These are phyloP conservation scores for Exophiala oligosperma DNA, from an alignment of 2,329 filamentous ascomycete genomes.

Conservation along the genomic window DNA sequence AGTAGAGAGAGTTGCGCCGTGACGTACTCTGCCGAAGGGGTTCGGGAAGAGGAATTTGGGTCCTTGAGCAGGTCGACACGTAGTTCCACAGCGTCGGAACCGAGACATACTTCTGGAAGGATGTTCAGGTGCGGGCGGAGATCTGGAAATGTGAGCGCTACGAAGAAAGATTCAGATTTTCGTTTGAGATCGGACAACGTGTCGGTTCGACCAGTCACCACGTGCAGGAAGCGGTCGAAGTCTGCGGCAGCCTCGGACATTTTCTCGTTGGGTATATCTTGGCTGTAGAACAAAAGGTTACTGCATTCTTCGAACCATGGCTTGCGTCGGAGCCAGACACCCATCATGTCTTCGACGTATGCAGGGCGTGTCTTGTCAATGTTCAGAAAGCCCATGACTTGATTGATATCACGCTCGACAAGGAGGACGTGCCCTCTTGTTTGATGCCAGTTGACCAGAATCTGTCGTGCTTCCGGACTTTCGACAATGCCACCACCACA, in stretches of 20 bases:
- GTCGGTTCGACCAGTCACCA: constrained; percentile 64
- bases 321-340: constrained; percentile 84
- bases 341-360: constrained; percentile 88
- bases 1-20: constrained; percentile 78
- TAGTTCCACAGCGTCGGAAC: constrained; percentile 89
- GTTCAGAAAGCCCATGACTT: constrained; percentile 85
- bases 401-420: constrained; percentile 82
- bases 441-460: constrained; percentile 72
- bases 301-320: constrained; percentile 91
- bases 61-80: constrained; percentile 88
- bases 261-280: constrained; percentile 55
- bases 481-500: constrained; percentile 95
- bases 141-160: constrained; percentile 82
- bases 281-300: constrained; percentile 90
- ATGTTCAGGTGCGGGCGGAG: constrained; percentile 63
- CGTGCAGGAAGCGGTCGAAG: constrained; percentile 70
- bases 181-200: constrained; percentile 60
- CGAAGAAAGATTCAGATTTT: constrained; percentile 79
- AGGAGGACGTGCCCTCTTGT: constrained; percentile 81
- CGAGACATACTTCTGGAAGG: constrained; percentile 73
- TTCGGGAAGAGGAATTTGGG: constrained; percentile 55
- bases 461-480: constrained; percentile 71
- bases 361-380: constrained; percentile 88
- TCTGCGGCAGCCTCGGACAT: constrained; percentile 61
- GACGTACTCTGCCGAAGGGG: constrained; percentile 72